Evolutionary conservation across 257 asterid species (phyloP).

Genomic region (Anisodus acutangulus): DNA sequence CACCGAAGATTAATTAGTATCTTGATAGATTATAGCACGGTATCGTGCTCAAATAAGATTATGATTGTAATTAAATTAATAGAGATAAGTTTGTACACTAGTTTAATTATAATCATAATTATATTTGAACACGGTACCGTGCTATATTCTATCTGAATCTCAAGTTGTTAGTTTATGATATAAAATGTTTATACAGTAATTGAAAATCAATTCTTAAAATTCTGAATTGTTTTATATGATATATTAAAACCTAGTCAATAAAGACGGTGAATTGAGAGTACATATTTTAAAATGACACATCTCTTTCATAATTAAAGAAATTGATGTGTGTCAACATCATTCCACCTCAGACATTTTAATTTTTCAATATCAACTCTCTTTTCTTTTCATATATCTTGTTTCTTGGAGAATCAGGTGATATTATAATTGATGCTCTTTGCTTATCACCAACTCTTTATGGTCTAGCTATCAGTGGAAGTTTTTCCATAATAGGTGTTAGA

Average conservation of each 20-base stretch:
- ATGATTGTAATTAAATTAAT: too few relatives aligned
- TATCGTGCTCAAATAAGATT: too few relatives aligned
- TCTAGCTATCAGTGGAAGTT: background rate
- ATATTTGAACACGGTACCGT: too few relatives aligned
- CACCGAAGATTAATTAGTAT: too few relatives aligned
- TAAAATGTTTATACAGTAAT: too few relatives aligned
- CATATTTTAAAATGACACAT: background rate
- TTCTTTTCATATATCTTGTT: background rate
- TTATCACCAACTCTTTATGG: background rate
- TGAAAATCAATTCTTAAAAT: background rate
- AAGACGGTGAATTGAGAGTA: background rate
- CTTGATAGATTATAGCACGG: too few relatives aligned
- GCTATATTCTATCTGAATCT: too few relatives aligned
- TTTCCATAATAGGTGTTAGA: background rate
- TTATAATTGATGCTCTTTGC: background rate
- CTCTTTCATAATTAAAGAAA: background rate
- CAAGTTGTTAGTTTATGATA: too few relatives aligned
- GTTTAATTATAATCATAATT: too few relatives aligned
- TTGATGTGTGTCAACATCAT: background rate
- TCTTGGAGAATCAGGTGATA: background rate
- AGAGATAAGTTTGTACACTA: too few relatives aligned
- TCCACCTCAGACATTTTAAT: conserved; percentile 9
- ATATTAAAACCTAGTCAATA: conserved; percentile 16
- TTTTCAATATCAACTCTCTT: background rate
- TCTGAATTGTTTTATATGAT: background rate